Percentiles rank a stretch among this genome's conserved stretches.
Conservation (phyloP, 2,329 filamentous ascomycete species). For the Cadophora sp. region DNA sequence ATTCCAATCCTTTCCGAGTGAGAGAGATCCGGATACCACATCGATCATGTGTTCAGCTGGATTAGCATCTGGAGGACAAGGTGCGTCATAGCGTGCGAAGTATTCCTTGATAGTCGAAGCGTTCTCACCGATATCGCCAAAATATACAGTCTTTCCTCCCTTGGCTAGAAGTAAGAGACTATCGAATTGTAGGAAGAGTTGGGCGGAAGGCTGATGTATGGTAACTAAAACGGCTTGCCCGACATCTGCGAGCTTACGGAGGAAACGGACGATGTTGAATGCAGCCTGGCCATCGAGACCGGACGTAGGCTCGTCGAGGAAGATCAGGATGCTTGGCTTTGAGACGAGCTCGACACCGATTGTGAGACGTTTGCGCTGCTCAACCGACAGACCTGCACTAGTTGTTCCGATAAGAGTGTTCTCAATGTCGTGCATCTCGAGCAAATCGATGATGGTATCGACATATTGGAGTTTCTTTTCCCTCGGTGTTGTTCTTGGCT, state of each 20-base stretch:
- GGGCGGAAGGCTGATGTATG: slow-evolving; percentile 60
- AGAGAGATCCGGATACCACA: slow-evolving; percentile 52
- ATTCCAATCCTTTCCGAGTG: slow-evolving; percentile 68
- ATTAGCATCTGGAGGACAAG: slow-evolving; percentile 50
- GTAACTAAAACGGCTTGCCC: slow-evolving; percentile 62
- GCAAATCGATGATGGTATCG: slow-evolving; percentile 73
- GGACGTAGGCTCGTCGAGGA: slow-evolving; percentile 66
- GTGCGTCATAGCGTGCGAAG: slow-evolving; percentile 60
- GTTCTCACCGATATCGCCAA: slow-evolving; percentile 68
- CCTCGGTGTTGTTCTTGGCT: slow-evolving; percentile 73
- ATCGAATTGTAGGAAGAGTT: slow-evolving; percentile 63
- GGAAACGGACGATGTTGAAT: slow-evolving; percentile 67
- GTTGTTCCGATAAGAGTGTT: slow-evolving; percentile 69
- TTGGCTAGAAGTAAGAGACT: slow-evolving; percentile 67
- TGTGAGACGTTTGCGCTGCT: slow-evolving; percentile 66
- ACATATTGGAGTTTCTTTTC: slow-evolving; percentile 85
- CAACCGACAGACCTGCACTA: slow-evolving; percentile 65
- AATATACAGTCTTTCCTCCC: slow-evolving; percentile 73
- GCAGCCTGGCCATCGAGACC: slow-evolving; percentile 69
- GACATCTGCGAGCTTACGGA: slow-evolving; percentile 64
- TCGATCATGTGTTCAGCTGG: slow-evolving; percentile 54
- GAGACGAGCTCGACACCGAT: slow-evolving; percentile 66
- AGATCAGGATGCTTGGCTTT: slow-evolving; percentile 63
- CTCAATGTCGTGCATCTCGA: slow-evolving; percentile 71
- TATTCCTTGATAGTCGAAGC: slow-evolving; percentile 64